Evolutionary conservation across 768 basidiomycete genomes (phyloP).

Genomic region (Dendrothele bispora): DNA sequence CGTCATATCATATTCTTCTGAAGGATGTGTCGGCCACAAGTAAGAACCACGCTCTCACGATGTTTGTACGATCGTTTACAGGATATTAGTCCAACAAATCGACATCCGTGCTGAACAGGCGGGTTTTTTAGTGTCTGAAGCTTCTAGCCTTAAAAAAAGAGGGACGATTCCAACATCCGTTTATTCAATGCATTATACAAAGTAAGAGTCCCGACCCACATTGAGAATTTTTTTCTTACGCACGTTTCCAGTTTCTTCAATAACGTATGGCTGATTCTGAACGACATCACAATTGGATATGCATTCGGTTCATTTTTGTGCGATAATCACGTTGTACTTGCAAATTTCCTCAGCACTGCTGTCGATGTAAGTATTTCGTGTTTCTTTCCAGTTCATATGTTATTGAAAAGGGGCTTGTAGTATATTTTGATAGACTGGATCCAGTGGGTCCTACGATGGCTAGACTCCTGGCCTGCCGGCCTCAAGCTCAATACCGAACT

Average conservation of each 20-base stretch:
- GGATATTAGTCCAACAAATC: conserved; percentile 43
- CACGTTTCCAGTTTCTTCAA: conserved; percentile 74
- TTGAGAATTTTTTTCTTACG: not conserved
- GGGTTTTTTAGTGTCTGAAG: conserved; percentile 41
- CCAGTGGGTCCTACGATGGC: conserved; percentile 66
- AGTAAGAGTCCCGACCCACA: conserved; percentile 37
- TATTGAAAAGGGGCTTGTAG: conserved; percentile 19
- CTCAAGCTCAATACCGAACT: conserved; percentile 95
- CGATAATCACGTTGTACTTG: conserved; percentile 59
- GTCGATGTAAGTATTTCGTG: conserved; percentile 37
- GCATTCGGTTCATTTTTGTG: conserved; percentile 70
- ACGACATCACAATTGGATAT: conserved; percentile 85
- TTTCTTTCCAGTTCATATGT: not conserved
- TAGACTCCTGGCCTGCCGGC: conserved; percentile 95
- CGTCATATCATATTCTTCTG: too few species aligned
- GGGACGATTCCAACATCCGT: conserved; percentile 33
- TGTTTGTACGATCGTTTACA: not conserved
- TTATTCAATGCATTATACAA: conserved; percentile 65
- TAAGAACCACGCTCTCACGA: conserved; percentile 6
- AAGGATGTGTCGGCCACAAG: conserved; percentile 14
- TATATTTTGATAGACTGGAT: conserved; percentile 46
- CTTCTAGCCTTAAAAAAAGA: conserved; percentile 36
- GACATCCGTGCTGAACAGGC: conserved; percentile 57
- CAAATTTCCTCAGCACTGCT: conserved; percentile 30
- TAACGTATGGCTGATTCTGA: conserved; percentile 85